Percentiles rank a stretch among this genome's conserved stretches.
These are phyloP conservation scores for Spathaspora gorwiae DNA, from an alignment of 805 yeast species.

Conservation along the genomic window DNA sequence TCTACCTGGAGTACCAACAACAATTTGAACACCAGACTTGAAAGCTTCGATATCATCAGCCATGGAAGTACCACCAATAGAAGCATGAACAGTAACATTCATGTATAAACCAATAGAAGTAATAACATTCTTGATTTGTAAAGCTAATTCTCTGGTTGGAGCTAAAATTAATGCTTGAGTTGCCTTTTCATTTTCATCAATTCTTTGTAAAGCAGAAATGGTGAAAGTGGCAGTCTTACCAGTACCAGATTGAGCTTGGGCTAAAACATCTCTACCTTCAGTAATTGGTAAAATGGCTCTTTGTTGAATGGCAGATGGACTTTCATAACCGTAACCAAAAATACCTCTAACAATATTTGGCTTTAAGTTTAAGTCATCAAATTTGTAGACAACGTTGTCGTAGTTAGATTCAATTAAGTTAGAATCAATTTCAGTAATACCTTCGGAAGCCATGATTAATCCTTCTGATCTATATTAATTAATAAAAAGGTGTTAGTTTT, in stretches of 20 bases:
- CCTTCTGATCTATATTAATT: background rate
- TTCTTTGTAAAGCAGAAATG: constrained; percentile 66
- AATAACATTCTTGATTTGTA: constrained; percentile 92
- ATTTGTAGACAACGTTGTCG: constrained; percentile 75
- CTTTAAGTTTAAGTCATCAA: constrained; percentile 73
- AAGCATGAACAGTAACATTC: constrained; percentile 90
- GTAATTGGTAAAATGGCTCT: constrained; percentile 78
- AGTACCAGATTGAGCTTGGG: constrained; percentile 88
- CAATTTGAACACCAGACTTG: constrained; percentile 83
- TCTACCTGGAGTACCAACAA: constrained; percentile 98
- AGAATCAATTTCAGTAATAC: constrained; percentile 75
- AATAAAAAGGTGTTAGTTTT: background rate
- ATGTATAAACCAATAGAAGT: constrained; percentile 85
- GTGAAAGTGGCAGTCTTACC: constrained; percentile 89
- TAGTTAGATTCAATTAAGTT: constrained; percentile 89
- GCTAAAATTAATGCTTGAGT: constrained; percentile 93
- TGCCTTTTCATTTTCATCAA: constrained; percentile 66
- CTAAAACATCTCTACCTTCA: constrained; percentile 66
- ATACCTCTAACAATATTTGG: constrained; percentile 73
- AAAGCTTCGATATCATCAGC: constrained; percentile 84
- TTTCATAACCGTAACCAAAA: constrained; percentile 76
- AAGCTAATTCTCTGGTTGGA: constrained; percentile 96
- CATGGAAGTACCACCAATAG: constrained; percentile 94
- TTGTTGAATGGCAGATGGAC: constrained; percentile 78
- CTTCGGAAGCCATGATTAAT: constrained; percentile 45